Base-by-base conservation (phyloP, 768 basidiomycete genomes). In the Lactifluus pinguis region DNA sequence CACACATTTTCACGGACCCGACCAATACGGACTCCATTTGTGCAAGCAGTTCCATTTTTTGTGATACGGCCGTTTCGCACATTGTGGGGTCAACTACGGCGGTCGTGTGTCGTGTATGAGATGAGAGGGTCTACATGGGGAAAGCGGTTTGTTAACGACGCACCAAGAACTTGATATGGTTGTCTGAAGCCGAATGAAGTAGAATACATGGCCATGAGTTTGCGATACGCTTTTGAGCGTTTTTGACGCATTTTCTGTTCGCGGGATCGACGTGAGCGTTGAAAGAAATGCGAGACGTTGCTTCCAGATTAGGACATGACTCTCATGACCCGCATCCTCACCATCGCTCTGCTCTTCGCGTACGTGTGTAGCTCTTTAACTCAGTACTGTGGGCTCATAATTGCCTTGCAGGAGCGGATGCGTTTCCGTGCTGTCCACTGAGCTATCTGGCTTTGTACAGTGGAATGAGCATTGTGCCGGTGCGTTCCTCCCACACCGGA, bases 111-210 rank as follows among this genome's bases (percentile, higher is more conserved):
- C 30, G 51, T 2, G 49, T 21, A 30, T 14, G 49, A 49, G 49
- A 49, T 11, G 15, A 13, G 11, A 34, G 9, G 6, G 32, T 34
- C 3, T 30, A 4, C 25, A 29, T 4, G 13, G 25, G 4, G 25
- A 34, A 10, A 1, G 17, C 25, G 25, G 25, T 25, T 25, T 25
- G 25, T 11, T 52, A 7, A 8, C 13, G 15, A 55, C 78, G 65
- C 67, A 93, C 94, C 82, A 29, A 98, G 80, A 7, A 95, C 80
- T 77, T 98, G 97, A 72, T 93, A 98, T 0, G 97, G 95, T 68
- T 93, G 85, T 49, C 93, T 77, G 72, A 98, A 98, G 6, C 89
- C 89, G 72, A 98, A 98, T 2, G 86, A 80, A 72, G 87, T 81
- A 62, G 80, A 82, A 71, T 98, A 98, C 52, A 95, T 76, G 15